Evolutionary conservation across 1,284 basidiomycete species (phyloP), one percentile per base, ranked within the genome.

Genomic region (Naganishia albida): DNA sequence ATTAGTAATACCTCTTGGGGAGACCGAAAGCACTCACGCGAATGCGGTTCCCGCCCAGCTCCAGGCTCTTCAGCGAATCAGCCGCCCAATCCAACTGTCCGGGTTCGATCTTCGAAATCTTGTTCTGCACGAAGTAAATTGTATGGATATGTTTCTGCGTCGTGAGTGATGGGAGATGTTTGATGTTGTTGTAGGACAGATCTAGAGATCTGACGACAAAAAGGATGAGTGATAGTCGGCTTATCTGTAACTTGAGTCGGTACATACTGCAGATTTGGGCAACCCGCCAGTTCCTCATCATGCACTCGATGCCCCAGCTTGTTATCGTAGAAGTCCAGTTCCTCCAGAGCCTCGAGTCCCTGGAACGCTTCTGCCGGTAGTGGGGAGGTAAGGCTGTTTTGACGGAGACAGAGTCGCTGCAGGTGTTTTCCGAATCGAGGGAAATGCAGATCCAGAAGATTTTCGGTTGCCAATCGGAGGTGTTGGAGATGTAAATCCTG

Each of bases 261-360:
- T 8, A 83, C 90, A 72, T 79, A 93, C 93, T 80, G 84, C 49
- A 97, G 79, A 44, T 85, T 83, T 13, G 80, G 76, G 59, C 89
- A 78, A 0, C 66, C 84, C 81, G 68, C 87, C 80, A 96, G 73
- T 15, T 85, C 88, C 78, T 46, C 85, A 53, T 80, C 76, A 20
- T 62, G 67, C 1, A 80, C 88, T n/a, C 89, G 75, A 15, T 78
- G 74, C 72, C 91, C 93, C 68, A 99, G 79, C 73, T 90, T 88
- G 80, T 99, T 99, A 78, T 99, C 95, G 76, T 99, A 99, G 68
- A 98, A 74, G 79, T 99, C 95, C 59, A 99, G 79, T 68, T 98
- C 94, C 71, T 91, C 89, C 34, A 99, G 80, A 54, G 86, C 82
- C 13, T 77, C 83, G 57, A 97, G 78, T n/a, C 82, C 79, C 34